Conservation (phyloP, 306 rosid species). For the Bauhinia variegata region DNA sequence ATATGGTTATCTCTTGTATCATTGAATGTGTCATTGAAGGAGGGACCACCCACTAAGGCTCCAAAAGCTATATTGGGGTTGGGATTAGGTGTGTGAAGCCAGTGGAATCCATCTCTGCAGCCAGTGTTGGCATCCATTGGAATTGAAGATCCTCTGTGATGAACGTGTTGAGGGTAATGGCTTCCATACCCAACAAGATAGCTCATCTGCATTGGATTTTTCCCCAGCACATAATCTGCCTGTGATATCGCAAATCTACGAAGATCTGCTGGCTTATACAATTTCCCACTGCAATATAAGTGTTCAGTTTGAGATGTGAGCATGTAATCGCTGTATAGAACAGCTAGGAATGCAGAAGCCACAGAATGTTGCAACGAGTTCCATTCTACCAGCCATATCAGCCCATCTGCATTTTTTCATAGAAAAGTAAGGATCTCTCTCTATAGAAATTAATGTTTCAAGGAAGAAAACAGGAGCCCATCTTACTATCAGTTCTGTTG, state of each 20-base stretch:
- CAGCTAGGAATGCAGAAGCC: slow-evolving; percentile 71
- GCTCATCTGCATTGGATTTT: slow-evolving; percentile 66
- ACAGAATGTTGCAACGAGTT: slow-evolving; percentile 59
- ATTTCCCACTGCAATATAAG: slow-evolving; percentile 55
- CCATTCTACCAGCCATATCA: slow-evolving; percentile 65
- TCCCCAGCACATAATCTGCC: slow-evolving; percentile 64
- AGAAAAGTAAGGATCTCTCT: background rate
- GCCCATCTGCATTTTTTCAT: slow-evolving; percentile 50
- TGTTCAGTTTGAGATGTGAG: slow-evolving; percentile 50
- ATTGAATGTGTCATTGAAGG: slow-evolving; percentile 57
- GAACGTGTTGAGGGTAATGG: slow-evolving; percentile 57
- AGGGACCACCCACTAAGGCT: slow-evolving; percentile 77
- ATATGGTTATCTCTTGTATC: slow-evolving; percentile 61
- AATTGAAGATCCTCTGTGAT: slow-evolving; percentile 77
- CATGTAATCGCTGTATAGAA: slow-evolving; percentile 77
- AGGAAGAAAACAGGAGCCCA: slow-evolving; percentile 29
- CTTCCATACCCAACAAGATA: slow-evolving; percentile 64
- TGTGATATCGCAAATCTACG: slow-evolving; percentile 68
- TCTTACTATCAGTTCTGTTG: slow-evolving; percentile 61
- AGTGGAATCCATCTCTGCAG: slow-evolving; percentile 64
- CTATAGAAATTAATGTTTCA: slow-evolving; percentile 17
- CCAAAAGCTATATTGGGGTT: slow-evolving; percentile 71
- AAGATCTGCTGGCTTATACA: slow-evolving; percentile 55
- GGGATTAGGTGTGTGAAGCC: slow-evolving; percentile 49
- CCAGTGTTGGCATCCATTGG: slow-evolving; percentile 58